A percentile compares a stretch with the other conserved stretches of the same genome.
These are phyloP conservation scores for Emericellopsis terricola DNA, from an alignment of 495 filamentous ascomycete species.

Conservation along the genomic window DNA sequence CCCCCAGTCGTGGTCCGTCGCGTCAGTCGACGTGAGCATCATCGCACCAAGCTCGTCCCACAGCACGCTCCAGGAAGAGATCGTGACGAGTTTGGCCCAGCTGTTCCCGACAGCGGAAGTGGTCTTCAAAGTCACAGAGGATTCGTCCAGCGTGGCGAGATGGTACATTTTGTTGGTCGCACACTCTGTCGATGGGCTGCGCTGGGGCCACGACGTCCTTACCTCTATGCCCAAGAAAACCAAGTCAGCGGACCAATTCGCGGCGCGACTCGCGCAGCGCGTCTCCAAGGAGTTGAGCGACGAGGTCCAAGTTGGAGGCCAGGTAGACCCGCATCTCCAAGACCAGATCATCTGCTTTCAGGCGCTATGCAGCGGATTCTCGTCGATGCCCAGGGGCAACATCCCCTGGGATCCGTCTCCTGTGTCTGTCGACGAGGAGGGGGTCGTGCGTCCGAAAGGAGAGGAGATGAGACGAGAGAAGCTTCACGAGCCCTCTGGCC, in stretches of 20 bases:
- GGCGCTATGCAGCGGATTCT: slow-evolving; percentile 39
- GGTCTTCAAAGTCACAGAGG: slow-evolving; percentile 32
- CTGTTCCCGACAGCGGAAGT: slow-evolving; percentile 28
- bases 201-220: slow-evolving; percentile 50
- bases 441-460: slow-evolving; percentile 5
- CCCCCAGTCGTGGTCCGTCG: slow-evolving; percentile 13
- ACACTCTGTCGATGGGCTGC: slow-evolving; percentile 38
- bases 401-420: slow-evolving; percentile 5
- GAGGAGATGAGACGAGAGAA: slow-evolving; percentile 12
- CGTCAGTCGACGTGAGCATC: slow-evolving; percentile 42
- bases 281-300: slow-evolving; percentile 39
- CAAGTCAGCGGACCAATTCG: slow-evolving; percentile 10
- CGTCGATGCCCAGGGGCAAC: slow-evolving; percentile 13
- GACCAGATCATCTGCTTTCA: slow-evolving; percentile 77
- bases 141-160: slow-evolving; percentile 39
- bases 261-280: slow-evolving; percentile 20
- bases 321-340: slow-evolving; percentile 53
- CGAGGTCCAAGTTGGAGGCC: slow-evolving; percentile 35
- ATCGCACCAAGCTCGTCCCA: slow-evolving; percentile 27
- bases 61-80: slow-evolving; percentile 16
- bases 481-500: slow-evolving; percentile 26
- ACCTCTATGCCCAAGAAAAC: slow-evolving; percentile 27
- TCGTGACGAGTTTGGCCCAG: slow-evolving; percentile 15
- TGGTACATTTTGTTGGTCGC: slow-evolving; percentile 61
- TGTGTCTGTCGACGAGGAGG: slow-evolving; percentile 3